Base-by-base conservation (phyloP, 148 eudicot species). In the Salicornia ramosissima region DNA sequence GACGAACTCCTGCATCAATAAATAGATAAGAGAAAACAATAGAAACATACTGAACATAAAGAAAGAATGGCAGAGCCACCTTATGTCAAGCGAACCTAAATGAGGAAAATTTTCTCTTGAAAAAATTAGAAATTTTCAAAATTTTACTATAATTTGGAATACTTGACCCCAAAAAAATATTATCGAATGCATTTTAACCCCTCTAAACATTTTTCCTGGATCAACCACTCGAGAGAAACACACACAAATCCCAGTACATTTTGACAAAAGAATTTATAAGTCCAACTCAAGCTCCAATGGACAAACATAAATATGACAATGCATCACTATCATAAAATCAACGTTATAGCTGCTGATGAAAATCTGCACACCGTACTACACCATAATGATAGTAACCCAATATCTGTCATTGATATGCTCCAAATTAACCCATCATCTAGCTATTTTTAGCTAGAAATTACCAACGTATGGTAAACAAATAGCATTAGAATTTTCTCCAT, bases 1-100 rank as follows among this genome's bases (percentile, higher is more conserved):
- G 82, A 82, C 51, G 88, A 72, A 61, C 74, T 77, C 87, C 97
- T 92, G 70, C 74, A 75, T 70, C n/a, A 26, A 62, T 29, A 58
- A 13, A 14, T 25, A 40, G 36, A 60, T 36, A 14, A 16, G 6
- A 49, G 22, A 46, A 46, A 12, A 2, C 25, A 8, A 24, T 22
- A 51, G 1, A 46, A 22, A 47, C 3, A 31, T 0, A 21, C 33
- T 12, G 3, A 8, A 22, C n/a, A n/a, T n/a, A n/a, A n/a, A n/a
- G n/a, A n/a, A n/a, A n/a, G n/a, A n/a, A n/a, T n/a, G n/a, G n/a
- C n/a, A n/a, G n/a, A n/a, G n/a, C n/a, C n/a, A n/a, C n/a, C n/a
- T n/a, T n/a, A n/a, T n/a, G n/a, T n/a, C n/a, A n/a, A n/a, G n/a
- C n/a, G n/a, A n/a, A n/a, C n/a, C n/a, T n/a, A n/a, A n/a, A n/a